A percentile compares a stretch with the other conserved stretches of the same genome.
Evolutionary conservation across 1,284 basidiomycete species (phyloP).

Genomic region (Trichosporon sp.): DNA sequence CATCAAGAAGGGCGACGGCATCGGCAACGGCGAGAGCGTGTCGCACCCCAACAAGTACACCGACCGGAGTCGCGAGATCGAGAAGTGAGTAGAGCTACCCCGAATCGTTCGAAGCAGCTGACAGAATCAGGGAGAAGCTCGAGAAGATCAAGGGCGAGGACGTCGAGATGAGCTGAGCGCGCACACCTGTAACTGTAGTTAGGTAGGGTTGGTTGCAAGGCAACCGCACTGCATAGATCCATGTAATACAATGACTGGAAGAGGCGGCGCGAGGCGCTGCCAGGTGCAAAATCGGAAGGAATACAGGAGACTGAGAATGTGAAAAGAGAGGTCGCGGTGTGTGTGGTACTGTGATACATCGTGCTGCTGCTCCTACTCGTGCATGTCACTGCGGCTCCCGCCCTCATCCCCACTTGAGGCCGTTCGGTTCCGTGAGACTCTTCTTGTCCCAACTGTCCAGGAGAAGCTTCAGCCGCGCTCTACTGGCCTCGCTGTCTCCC

Average conservation of each 20-base stretch:
- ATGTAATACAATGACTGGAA: constrained; percentile 1
- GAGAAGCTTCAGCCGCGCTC: constrained; percentile 29
- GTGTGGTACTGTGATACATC: background rate
- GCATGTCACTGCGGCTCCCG: background rate
- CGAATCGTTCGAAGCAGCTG: background rate
- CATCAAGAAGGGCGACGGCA: constrained; percentile 82
- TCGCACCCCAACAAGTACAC: constrained; percentile 86
- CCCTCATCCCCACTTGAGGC: constrained; percentile 20
- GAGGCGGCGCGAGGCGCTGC: background rate
- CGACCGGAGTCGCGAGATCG: constrained; percentile 53
- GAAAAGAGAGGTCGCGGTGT: background rate
- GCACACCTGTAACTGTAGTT: background rate
- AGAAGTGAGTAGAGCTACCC: constrained; percentile 31
- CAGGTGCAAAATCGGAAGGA: background rate
- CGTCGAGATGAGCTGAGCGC: constrained; percentile 3
- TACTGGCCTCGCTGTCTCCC: constrained; percentile 34
- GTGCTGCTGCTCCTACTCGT: background rate
- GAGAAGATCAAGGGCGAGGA: constrained; percentile 32
- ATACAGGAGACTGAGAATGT: background rate
- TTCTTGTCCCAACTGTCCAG: constrained; percentile 23
- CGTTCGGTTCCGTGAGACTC: constrained; percentile 16
- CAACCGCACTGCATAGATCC: constrained; percentile 1
- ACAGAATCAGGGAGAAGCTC: constrained; percentile 21
- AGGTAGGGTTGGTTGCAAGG: background rate
- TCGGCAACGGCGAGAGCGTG: constrained; percentile 75